Evolutionary conservation across 2,329 filamentous ascomycete genomes (phyloP), one percentile per base, ranked within the genome.

Genomic region (Amesomyces nigricolor): DNA sequence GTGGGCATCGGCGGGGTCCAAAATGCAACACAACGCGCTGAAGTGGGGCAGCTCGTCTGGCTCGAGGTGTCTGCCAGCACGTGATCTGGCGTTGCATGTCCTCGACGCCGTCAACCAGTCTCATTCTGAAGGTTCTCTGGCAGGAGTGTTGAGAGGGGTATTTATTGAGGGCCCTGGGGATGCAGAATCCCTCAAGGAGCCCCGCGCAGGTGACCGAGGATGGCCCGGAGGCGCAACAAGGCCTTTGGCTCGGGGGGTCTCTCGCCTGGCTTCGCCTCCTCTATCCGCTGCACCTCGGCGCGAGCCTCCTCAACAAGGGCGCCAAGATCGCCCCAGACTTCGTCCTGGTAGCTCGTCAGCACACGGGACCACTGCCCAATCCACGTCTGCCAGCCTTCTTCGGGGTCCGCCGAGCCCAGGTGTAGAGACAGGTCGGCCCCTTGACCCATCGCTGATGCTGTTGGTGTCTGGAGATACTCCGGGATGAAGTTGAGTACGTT

Each of bases 311-410:
- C 71, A 9, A 83, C 77, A 35, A 86, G 70, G 3, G 78, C 74
- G 30, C 75, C 69, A 17, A 88, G 67, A 54, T 81, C 82, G 17
- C 85, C 86, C 86, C 85, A 88, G 22, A 88, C 84, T 53, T 87
- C 80, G 64, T 87, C 82, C 0, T 76, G 77, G 61, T 86, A 86
- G 35, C 73, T 70, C 2, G 72, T 76, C 22, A 85, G 70, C 7
- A 84, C 79, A 42, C 74, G 72, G 35, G 74, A 73, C 81, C 82
- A 85, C 62, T 82, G 75, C 37, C 72, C 68, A 11, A 80, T 67
- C 80, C 80, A 83, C 14, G 70, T 61, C 46, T 70, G 63, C 63
- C 68, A 74, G 19, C 73, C 74, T 55, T 73, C 71, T 4, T 64
- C 61, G 0, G 64, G 40, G 57, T 78, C 71, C 2, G 61, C 57